These are phyloP conservation scores for Leccinum imitatum DNA, from an alignment of 768 basidiomycete genomes.

Conservation along the genomic window DNA sequence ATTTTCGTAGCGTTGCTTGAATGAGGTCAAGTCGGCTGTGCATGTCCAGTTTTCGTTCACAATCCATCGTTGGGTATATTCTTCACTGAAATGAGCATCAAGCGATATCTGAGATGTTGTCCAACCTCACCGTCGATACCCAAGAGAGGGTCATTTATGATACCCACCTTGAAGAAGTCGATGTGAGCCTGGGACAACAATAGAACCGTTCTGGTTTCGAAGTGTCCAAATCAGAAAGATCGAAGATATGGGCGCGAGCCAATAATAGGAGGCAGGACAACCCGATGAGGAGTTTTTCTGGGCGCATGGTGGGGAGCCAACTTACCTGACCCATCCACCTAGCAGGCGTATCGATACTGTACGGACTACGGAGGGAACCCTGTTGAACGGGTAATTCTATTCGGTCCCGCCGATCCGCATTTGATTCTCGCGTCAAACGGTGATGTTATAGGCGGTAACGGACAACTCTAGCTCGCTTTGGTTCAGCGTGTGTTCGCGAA, in stretches of 20 bases:
- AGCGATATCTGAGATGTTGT: background rate
- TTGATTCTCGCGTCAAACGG: too few species aligned
- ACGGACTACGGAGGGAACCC: too few species aligned
- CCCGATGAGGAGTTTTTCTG: background rate
- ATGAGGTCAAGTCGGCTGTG: conserved; percentile 49
- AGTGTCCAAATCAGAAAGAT: conserved; percentile 52
- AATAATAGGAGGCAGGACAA: conserved; percentile 13
- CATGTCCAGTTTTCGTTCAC: conserved; percentile 59
- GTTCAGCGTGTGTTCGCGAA: too few species aligned
- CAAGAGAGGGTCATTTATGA: conserved; percentile 53
- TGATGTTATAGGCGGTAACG: too few species aligned
- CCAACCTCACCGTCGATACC: conserved; percentile 47
- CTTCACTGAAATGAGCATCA: conserved; percentile 25
- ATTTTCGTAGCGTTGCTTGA: conserved; percentile 29
- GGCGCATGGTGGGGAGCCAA: background rate
- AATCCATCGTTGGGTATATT: conserved; percentile 56
- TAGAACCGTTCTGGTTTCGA: conserved; percentile 51
- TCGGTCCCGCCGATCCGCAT: too few species aligned
- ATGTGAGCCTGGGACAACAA: conserved; percentile 53
- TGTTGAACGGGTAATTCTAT: too few species aligned
- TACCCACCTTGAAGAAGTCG: conserved; percentile 49
- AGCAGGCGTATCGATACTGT: too few species aligned
- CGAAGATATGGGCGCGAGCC: conserved; percentile 32
- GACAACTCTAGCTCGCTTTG: too few species aligned
- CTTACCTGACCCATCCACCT: too few species aligned